Percentiles rank a stretch among this genome's conserved stretches.
Conservation (phyloP, 2,329 filamentous ascomycete genomes). For the Cladosporium cucumerinum region DNA sequence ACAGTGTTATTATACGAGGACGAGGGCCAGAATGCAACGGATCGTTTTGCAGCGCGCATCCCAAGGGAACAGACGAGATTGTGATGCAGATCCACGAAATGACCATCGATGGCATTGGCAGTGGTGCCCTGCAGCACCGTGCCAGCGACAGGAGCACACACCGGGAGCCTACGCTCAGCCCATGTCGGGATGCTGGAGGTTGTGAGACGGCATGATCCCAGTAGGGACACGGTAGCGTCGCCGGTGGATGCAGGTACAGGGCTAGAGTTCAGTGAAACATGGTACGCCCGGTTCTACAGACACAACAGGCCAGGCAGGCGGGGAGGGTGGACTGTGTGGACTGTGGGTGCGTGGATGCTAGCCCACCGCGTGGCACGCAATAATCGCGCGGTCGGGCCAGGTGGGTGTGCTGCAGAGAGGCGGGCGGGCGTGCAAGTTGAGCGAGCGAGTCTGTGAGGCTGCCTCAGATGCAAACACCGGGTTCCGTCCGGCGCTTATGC, state of each 20-base stretch:
- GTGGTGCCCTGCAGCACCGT: conserved; percentile 7
- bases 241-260: conserved; percentile 15
- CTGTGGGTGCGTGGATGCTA: neutral
- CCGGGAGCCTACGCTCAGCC: conserved; percentile 7
- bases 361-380: conserved; percentile 16
- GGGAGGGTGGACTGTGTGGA: neutral
- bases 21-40: conserved; percentile 1
- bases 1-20: neutral
- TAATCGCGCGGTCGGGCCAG: conserved; percentile 1
- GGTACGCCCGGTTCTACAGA: conserved; percentile 11
- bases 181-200: conserved; percentile 13
- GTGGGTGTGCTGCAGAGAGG: neutral
- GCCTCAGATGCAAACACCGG: conserved; percentile 10
- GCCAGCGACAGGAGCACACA: conserved; percentile 7
- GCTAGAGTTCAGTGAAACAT: conserved; percentile 15
- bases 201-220: conserved; percentile 16
- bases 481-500: conserved; percentile 15
- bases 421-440: neutral
- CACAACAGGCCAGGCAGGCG: conserved; percentile 10
- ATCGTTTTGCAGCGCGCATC: neutral
- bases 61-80: conserved; percentile 9
- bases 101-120: conserved; percentile 12
- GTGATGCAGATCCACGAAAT: conserved; percentile 2
- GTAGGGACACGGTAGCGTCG: conserved; percentile 13
- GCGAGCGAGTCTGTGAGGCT: neutral